Conservation (phyloP, 768 basidiomycete species). For the Lactifluus pinguis region DNA sequence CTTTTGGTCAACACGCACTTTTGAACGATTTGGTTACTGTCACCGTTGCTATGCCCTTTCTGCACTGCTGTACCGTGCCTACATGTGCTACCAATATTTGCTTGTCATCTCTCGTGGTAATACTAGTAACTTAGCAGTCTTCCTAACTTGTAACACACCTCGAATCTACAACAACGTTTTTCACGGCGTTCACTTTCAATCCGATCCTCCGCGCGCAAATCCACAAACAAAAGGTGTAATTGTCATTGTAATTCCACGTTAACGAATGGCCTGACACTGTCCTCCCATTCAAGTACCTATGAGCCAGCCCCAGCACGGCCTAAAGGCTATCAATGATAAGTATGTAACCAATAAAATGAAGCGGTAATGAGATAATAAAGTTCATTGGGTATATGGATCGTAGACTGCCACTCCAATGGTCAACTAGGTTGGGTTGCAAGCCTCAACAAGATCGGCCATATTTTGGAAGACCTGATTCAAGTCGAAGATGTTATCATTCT, state of each 20-base stretch:
- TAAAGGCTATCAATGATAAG: background rate
- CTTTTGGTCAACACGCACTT: conserved; percentile 38
- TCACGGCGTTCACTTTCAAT: background rate
- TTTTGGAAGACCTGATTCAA: background rate
- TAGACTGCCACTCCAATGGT: background rate
- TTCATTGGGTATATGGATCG: conserved; percentile 6
- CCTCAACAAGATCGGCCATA: background rate
- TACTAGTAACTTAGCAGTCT: background rate
- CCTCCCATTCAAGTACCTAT: background rate
- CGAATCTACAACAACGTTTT: background rate
- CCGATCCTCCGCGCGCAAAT: background rate
- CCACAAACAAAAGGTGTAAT: background rate
- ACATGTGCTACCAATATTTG: background rate
- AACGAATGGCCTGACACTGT: background rate
- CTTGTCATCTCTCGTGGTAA: background rate
- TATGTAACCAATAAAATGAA: conserved; percentile 7
- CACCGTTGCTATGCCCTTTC: background rate
- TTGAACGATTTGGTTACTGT: background rate
- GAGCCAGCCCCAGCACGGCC: background rate
- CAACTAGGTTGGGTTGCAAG: background rate
- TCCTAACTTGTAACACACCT: background rate
- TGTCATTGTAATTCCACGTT: background rate
- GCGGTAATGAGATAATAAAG: background rate
- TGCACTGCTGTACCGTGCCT: background rate
- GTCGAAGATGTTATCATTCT: background rate